Percentiles rank a stretch among this genome's conserved stretches.
phyloP scores from a whole-genome alignment of 495 filamentous ascomycete genomes.

The Tuber calosporum region DNA sequence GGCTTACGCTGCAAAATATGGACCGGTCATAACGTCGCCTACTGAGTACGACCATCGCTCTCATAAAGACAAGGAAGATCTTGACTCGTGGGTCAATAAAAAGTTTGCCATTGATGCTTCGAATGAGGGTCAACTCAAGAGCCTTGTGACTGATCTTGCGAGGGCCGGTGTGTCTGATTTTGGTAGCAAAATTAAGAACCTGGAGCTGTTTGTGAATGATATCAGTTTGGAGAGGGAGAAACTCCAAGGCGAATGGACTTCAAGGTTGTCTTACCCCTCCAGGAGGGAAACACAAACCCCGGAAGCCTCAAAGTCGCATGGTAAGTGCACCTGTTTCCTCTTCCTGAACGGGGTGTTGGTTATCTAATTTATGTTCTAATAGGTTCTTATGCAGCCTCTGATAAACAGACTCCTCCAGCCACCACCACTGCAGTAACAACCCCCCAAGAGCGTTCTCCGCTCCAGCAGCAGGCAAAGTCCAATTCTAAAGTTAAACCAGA shows the following conservation, averaged over 20 bases:
- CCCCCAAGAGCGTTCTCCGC: constrained; percentile 21
- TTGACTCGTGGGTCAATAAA: constrained; percentile 26
- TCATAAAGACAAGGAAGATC: constrained; percentile 23
- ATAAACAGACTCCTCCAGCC: constrained; percentile 33
- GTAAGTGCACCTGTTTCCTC: constrained; percentile 8
- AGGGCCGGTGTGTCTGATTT: constrained; percentile 30
- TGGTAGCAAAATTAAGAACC: constrained; percentile 21
- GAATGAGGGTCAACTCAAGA: constrained; percentile 35
- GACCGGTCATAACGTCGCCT: constrained; percentile 9
- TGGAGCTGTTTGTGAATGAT: constrained; percentile 29
- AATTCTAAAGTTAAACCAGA: constrained; percentile 24
- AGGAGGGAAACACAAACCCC: constrained; percentile 12
- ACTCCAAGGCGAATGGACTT: constrained; percentile 32
- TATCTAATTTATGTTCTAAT: constrained; percentile 2
- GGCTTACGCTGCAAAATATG: constrained; percentile 12
- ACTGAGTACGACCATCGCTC: constrained; percentile 15
- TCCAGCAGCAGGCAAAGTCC: constrained; percentile 13
- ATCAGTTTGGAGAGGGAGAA: constrained; percentile 32
- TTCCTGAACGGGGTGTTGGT: background rate
- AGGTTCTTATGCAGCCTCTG: constrained; percentile 14
- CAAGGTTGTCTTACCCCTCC: constrained; percentile 15
- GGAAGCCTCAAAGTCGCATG: constrained; percentile 16
- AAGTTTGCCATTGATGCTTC: constrained; percentile 30
- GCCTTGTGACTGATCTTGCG: constrained; percentile 25
- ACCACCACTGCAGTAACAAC: constrained; percentile 28